Percentiles rank a stretch among this genome's conserved stretches.
These are phyloP conservation scores for Plenodomus tracheiphilus DNA, from an alignment of 2,329 filamentous ascomycete genomes.

Conservation along the genomic window DNA sequence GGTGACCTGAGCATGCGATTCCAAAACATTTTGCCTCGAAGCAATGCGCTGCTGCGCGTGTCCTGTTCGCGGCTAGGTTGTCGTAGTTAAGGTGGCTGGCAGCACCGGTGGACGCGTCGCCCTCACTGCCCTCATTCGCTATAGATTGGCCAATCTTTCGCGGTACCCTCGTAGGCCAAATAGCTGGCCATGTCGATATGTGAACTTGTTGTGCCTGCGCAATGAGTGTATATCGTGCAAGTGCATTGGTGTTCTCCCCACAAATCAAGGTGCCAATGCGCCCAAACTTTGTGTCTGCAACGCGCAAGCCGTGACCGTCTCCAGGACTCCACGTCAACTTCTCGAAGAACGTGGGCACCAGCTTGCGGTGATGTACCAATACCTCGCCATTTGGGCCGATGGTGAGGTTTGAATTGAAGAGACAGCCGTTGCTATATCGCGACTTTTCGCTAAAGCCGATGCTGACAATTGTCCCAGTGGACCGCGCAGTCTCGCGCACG, in stretches of 20 bases:
- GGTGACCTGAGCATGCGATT: slow-evolving; percentile 52
- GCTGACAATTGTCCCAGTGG: slow-evolving; percentile 48
- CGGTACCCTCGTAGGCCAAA: slow-evolving; percentile 55
- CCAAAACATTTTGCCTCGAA: slow-evolving; percentile 64
- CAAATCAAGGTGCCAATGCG: slow-evolving; percentile 58
- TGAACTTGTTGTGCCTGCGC: slow-evolving; percentile 61
- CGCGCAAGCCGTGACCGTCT: slow-evolving; percentile 55
- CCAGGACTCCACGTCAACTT: slow-evolving; percentile 59
- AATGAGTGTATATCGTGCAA: slow-evolving; percentile 58
- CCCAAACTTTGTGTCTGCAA: slow-evolving; percentile 52
- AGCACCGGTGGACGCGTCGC: neutral
- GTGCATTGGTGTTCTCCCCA: slow-evolving; percentile 62
- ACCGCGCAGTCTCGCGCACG: slow-evolving; percentile 39
- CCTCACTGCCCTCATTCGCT: neutral
- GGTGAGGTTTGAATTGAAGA: slow-evolving; percentile 58
- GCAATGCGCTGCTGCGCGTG: slow-evolving; percentile 57
- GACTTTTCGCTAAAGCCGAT: slow-evolving; percentile 57
- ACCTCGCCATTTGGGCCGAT: slow-evolving; percentile 52
- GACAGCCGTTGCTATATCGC: slow-evolving; percentile 48
- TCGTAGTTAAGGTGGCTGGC: slow-evolving; percentile 50
- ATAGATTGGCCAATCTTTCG: too few relatives aligned
- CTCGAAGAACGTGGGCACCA: slow-evolving; percentile 61
- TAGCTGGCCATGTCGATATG: slow-evolving; percentile 59
- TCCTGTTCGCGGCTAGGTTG: slow-evolving; percentile 58
- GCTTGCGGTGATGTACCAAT: slow-evolving; percentile 57